Evolutionary conservation across 2,329 filamentous ascomycete species (phyloP).

Genomic region (Davidsoniella eucalypti): DNA sequence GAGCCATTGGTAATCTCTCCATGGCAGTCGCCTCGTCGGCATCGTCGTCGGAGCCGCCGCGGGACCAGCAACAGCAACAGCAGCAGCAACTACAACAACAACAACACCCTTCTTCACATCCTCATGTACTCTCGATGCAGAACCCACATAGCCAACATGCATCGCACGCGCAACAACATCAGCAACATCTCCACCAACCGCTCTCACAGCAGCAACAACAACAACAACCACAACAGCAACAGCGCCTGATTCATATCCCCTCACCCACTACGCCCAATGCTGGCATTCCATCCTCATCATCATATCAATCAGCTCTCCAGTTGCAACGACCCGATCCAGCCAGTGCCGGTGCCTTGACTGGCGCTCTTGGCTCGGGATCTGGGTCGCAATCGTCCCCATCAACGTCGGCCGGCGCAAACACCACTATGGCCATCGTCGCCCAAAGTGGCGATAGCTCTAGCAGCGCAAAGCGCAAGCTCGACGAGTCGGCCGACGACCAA

Average conservation of each 20-base stretch:
- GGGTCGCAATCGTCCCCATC: not conserved
- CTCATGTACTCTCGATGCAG: conserved; percentile 2
- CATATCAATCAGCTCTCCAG: not conserved
- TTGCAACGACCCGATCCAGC: not conserved
- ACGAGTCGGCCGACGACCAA: conserved; percentile 26
- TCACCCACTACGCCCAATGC: conserved; percentile 2
- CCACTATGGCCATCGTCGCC: not conserved
- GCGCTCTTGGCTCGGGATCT: not conserved
- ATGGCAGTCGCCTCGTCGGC: conserved; percentile 21
- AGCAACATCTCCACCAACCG: not conserved
- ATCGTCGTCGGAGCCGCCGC: conserved; percentile 31
- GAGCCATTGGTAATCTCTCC: conserved; percentile 15
- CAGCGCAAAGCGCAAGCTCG: conserved; percentile 20
- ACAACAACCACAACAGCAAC: conserved; percentile 1
- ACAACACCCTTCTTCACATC: conserved; percentile 1
- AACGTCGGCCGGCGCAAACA: not conserved
- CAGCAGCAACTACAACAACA: not conserved
- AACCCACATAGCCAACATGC: not conserved
- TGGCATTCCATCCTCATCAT: not conserved
- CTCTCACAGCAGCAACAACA: not conserved
- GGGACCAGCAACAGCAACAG: conserved; percentile 19
- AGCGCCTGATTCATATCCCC: conserved; percentile 2
- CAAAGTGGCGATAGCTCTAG: not conserved
- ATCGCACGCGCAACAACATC: not conserved
- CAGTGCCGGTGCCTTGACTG: not conserved